Conservation (phyloP, 352 stramenopile species). For the Phytophthora fragariaefolia region DNA sequence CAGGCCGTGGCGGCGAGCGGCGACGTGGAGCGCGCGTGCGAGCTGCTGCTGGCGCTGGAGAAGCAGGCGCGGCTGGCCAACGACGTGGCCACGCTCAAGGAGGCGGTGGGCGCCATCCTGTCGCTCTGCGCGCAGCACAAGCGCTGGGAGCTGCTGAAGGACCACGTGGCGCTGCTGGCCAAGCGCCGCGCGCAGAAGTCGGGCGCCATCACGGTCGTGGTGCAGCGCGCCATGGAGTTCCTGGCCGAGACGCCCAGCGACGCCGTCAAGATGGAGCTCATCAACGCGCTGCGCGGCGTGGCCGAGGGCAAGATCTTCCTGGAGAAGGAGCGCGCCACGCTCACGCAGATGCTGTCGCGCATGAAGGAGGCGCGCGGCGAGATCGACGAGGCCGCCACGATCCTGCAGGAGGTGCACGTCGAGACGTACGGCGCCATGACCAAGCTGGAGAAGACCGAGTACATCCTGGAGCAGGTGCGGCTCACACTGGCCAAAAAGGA, state of each 20-base stretch:
- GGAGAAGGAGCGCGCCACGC: slow-evolving; percentile 95
- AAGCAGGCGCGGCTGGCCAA: slow-evolving; percentile 85
- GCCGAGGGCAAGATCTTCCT: slow-evolving; percentile 98
- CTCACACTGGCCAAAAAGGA: slow-evolving; percentile 97
- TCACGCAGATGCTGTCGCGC: slow-evolving; percentile 92
- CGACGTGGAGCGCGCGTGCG: slow-evolving; percentile 82
- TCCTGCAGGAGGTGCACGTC: slow-evolving; percentile 98
- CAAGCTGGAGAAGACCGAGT: slow-evolving; percentile 99
- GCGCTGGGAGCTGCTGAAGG: slow-evolving; percentile 91
- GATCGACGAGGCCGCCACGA: slow-evolving; percentile 93
- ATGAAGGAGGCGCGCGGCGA: slow-evolving; percentile 95
- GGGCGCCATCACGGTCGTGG: slow-evolving; percentile 81
- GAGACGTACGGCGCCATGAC: slow-evolving; percentile 99
- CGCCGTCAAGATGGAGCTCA: slow-evolving; percentile 92
- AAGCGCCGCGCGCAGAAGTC: slow-evolving; percentile 93
- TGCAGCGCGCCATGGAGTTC: slow-evolving; percentile 87
- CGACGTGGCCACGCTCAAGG: slow-evolving; percentile 88
- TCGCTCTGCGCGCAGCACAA: slow-evolving; percentile 83
- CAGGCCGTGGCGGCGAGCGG: slow-evolving; percentile 68
- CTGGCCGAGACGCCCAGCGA: slow-evolving; percentile 79
- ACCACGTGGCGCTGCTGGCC: slow-evolving; percentile 83
- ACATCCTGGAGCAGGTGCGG: slow-evolving; percentile 98
- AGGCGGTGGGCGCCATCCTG: slow-evolving; percentile 76
- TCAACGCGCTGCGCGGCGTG: slow-evolving; percentile 94
- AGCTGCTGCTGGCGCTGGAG: slow-evolving; percentile 87